These are phyloP conservation scores for Fraxinus anomala DNA, from an alignment of 257 asterid species.

Conservation along the genomic window DNA sequence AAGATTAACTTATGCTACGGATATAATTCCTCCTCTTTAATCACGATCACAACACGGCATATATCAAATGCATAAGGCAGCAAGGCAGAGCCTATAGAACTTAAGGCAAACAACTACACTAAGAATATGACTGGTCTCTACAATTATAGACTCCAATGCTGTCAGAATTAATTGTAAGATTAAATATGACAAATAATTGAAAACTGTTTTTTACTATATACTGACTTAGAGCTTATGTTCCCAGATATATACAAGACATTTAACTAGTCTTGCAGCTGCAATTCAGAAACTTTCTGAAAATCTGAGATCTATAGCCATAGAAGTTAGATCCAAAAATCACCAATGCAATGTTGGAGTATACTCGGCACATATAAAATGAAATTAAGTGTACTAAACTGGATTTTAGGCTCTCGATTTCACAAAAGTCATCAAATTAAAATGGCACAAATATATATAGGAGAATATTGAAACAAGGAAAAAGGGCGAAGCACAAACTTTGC, in stretches of 20 bases:
- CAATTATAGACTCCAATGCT: conserved; percentile 14
- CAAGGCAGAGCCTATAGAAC: conserved; percentile 2
- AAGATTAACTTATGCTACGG: not conserved
- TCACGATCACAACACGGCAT: conserved; percentile 1
- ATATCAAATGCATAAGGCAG: conserved; percentile 22
- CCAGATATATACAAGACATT: conserved; percentile 1
- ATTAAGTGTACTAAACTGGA: not conserved
- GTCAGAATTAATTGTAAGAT: conserved; percentile 12
- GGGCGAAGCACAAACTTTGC: conserved; percentile 68
- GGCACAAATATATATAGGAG: conserved; percentile 17
- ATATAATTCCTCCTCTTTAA: not conserved
- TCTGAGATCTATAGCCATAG: not conserved
- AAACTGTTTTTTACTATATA: conserved; percentile 10
- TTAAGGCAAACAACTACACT: not conserved
- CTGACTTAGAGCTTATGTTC: conserved; percentile 6
- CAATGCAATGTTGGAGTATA: conserved; percentile 9
- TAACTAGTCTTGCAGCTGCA: conserved; percentile 1
- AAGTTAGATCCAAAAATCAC: conserved; percentile 17
- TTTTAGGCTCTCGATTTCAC: not conserved
- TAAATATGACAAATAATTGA: not conserved
- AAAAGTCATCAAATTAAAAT: conserved; percentile 1
- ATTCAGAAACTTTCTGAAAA: not conserved
- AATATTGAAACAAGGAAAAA: conserved; percentile 26
- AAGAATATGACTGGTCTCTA: not conserved
- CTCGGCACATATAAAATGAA: not conserved